Evolutionary conservation across 2,329 filamentous ascomycete species (phyloP), one percentile per base, ranked within the genome.

Genomic region (Fusarium nanum): DNA sequence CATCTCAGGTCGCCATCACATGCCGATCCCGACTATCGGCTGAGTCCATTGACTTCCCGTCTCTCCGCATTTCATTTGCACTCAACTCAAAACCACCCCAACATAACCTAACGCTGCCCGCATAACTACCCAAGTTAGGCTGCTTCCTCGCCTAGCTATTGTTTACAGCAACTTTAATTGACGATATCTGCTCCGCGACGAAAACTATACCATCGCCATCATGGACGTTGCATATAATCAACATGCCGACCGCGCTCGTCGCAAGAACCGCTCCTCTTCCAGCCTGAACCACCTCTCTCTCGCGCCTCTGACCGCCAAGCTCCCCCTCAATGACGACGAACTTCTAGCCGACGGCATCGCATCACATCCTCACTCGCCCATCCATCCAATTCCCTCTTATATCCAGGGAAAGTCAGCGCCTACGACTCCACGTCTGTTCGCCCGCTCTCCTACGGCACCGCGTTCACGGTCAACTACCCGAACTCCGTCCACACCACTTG

Each of bases 151-250:
- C 25, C 30, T 42, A 41, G 49, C 27, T 20, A 48, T 55, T 50
- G 28, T 61, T 49, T 54, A 49, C 28, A 42, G 34, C 61, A 22
- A 53, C 40, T 30, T 30, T 30, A 23, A 46, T 55, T 41, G 18
- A 20, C 32, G 23, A 40, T 46, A 40, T 27, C 40, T 64, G 14
- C 20, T 18, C 28, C 22, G 47, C 16, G 41, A 34, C 34, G 32
- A 59, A 27, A 23, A 27, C 11, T 7, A 34, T 34, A 42, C 14
- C 23, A 37, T 58, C 44, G n/a, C 23, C 63, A 67, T 56, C 64
- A 77, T 90, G 88, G 88, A 90, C 70, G 81, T 85, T 67, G 86
- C 87, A 63, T 89, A 88, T 77, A 88, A 87, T 68, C 88, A 88
- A 70, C 87, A 89, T 75, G 82, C 87, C 55, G 85, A 84, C 71